phyloP scores from a whole-genome alignment of 352 stramenopile species.

The Globisporangium alternatum region DNA sequence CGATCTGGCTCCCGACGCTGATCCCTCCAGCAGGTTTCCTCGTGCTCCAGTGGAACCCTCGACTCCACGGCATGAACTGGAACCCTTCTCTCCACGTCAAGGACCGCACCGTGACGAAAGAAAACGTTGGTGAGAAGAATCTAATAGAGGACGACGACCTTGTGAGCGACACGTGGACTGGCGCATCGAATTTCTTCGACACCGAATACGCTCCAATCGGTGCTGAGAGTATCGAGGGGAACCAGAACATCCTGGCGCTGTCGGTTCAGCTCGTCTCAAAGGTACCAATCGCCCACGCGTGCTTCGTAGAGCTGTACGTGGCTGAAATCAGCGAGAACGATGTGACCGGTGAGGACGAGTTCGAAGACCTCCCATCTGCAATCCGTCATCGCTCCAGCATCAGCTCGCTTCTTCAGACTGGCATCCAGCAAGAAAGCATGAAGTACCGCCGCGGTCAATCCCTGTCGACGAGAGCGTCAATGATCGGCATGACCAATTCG shows the following conservation, averaged over 20 bases:
- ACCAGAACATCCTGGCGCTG: conserved; percentile 75
- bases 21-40: conserved; percentile 75
- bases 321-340: conserved; percentile 60
- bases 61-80: conserved; percentile 70
- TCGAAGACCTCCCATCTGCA: conserved; percentile 44
- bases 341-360: conserved; percentile 43
- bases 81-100: conserved; percentile 58
- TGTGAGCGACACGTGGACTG: conserved; percentile 55
- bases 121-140: conserved; percentile 37
- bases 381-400: conserved; percentile 62
- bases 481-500: conserved; percentile 24
- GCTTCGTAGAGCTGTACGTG: conserved; percentile 77
- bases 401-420: conserved; percentile 69
- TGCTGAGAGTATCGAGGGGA: conserved; percentile 48
- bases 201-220: conserved; percentile 70
- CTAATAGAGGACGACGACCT: conserved; percentile 29
- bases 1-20: conserved; percentile 73
- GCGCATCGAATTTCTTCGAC: conserved; percentile 69
- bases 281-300: conserved; percentile 59
- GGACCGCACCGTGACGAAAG: conserved; percentile 34
- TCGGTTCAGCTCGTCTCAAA: conserved; percentile 66
- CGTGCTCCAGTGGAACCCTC: conserved; percentile 82
- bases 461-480: conserved; percentile 38
- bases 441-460: conserved; percentile 50
- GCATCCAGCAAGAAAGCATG: conserved; percentile 62